Evolutionary conservation across 495 filamentous ascomycete species (phyloP), one percentile per base, ranked within the genome.

Genomic region (Ascobolus immersus): DNA sequence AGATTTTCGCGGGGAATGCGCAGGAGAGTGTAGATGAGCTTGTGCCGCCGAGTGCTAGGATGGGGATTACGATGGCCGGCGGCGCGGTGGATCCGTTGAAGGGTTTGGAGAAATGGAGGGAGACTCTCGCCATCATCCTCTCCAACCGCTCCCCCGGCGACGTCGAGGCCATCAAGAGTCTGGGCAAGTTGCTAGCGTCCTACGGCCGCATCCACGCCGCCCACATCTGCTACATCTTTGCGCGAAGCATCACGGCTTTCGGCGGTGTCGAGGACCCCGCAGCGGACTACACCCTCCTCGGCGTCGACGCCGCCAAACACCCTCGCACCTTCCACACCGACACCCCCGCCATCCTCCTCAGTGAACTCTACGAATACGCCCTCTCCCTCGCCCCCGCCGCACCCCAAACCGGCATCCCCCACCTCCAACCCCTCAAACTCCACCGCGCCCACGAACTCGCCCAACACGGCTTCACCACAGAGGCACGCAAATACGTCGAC

Each of bases 11-110:
- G 19, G 82, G 86, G 0, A 94, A 92, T 44, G 67, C 72, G 38
- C 84, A 93, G 36, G 89, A 94, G 41, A 84, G 80, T 39, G 67
- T 94, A 20, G 86, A 99, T 50, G 81, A 93, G 45, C 68, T 99
- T 29, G 86, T 99, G n/a, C 84, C 86, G 7, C 73, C 73, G 15
- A 86, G 82, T 35, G 89, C 86, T 25, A 66, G 89, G 21, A 77
- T 82, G 29, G 89, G 89, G 4, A 31, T 31, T 7, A 41, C 39
- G 10, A 38, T 38, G 14, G 28, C 12, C 4, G 62, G 89, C 39
- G 79, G 70, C 44, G 73, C 69, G 33, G 75, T 73, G 44, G 73
- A 80, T 49, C 71, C 73, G 0, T 55, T 77, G 14, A 75, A 76
- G 45, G 86, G 86, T 11, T 60, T 99, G 17, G 75, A 92, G 41